Evolutionary conservation across 2,329 filamentous ascomycete species (phyloP), one percentile per base, ranked within the genome.

Genomic region (Coniochaeta ligniaria): DNA sequence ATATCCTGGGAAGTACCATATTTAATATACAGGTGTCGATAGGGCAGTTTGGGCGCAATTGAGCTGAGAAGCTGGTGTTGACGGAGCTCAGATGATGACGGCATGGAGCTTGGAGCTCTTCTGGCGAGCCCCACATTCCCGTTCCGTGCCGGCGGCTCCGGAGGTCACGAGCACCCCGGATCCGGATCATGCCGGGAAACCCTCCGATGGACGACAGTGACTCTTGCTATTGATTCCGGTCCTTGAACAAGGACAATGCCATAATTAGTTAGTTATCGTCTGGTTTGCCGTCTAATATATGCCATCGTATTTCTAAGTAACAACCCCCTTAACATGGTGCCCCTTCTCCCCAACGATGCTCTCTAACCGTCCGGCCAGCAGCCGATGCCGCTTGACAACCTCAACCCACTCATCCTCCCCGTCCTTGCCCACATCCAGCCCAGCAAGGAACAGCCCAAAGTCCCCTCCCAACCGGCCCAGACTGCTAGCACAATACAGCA

Each of bases 401-500:
- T 93, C 90, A 41, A 92, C 90, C 93, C 93, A 97, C 74, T 96
- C 87, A 63, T 83, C 77, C 57, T 83, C 79, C 1, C 80, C 80
- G 24, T 76, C 76, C 26, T 72, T 71, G 17, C 69, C 78, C 66
- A 66, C 70, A 63, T 71, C 80, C 50, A 84, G 77, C 59, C 82
- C 83, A 36, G 92, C 91, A 61, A 98, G 81, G 65, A 97, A 84
- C 78, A 96, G 84, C 60, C 93, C 89, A 74, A 99, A 99, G 72
- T 99, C 95, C 1, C 91, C 93, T 2, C 95, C 95, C 0, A 98
- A 77, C 55, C 95, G 83, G 0, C 94, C 94, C 57, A 99, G 77
- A 74, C 93, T 97, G 54, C 92, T 91, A 0, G 94, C 93, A 68
- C 92, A 96, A 74, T 97, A 98, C 9, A 98, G 77, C 0, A 97